Base-by-base conservation (phyloP, 257 asterid genomes). In the Ajuga chamaepitys region DNA sequence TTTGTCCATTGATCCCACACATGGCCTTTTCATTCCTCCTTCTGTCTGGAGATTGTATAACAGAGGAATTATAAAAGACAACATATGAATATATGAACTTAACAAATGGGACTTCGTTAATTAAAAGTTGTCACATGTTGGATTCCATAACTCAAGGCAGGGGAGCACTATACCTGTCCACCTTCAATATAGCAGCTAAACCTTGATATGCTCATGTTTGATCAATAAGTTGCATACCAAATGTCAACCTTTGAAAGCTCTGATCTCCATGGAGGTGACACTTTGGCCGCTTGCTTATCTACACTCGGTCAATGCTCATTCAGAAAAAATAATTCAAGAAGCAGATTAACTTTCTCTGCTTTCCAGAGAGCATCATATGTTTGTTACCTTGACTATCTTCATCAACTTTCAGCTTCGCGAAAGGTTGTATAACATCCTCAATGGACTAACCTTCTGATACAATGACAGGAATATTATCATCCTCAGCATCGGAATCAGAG, bases 151-250 rank as follows among this genome's bases (percentile, higher is more conserved):
- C 42, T 13, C 64, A 66, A 25, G 26, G 41, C 63, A 20, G 60
- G 38, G 0, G 11, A 58, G 54, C 28, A 47, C 44, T 72, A 54
- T 82, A 92, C 97, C 97, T 87, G 87, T 64, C 97, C 98, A 72
- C 97, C 97, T 75, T 80, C 84, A 73, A 93, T 84, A 76, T 93
- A 93, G 81, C 98, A 89, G 32, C 47, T 72, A 58, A 93, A 83
- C 78, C 98, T 82, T 45, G 96, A 67, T 35, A 47, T 47, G 60
- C 69, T 68, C 94, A 89, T 89, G 76, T 89, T 93, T 71, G 97
- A 93, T 72, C 98, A 97, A 68, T 14, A 93, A 34, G 89, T 35
- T 37, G 98, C 98, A 80, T 89, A 93, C 97, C 97, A 93, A 58
- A 89, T 17, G 55, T 81, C 50, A 64, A 80, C 75, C 73, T 81